phyloP scores from a whole-genome alignment of 805 yeast genomes.

The Candida palmyrensis region DNA sequence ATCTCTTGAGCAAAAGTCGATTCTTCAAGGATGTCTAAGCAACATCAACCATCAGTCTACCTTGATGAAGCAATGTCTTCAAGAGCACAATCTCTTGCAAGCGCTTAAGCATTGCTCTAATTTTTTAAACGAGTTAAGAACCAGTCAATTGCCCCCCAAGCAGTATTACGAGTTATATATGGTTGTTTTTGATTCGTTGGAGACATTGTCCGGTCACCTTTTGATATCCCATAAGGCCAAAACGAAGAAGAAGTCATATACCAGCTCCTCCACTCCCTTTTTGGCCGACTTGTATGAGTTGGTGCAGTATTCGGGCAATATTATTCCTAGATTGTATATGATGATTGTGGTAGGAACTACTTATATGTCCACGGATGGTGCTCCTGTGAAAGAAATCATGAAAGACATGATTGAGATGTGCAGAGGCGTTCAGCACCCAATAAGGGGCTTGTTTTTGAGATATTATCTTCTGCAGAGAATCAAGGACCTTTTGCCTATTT shows the following conservation, averaged over 20 bases:
- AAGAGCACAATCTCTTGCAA: slow-evolving; percentile 65
- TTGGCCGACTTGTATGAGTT: slow-evolving; percentile 88
- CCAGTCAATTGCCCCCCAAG: slow-evolving; percentile 73
- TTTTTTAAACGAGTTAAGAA: slow-evolving; percentile 75
- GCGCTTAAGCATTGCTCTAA: slow-evolving; percentile 85
- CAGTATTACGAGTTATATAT: slow-evolving; percentile 91
- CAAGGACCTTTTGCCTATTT: slow-evolving; percentile 55
- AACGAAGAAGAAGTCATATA: slow-evolving; percentile 40
- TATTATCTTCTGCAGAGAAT: slow-evolving; percentile 85
- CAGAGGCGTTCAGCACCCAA: slow-evolving; percentile 93
- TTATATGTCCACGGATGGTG: slow-evolving; percentile 69
- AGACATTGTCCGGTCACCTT: slow-evolving; percentile 58
- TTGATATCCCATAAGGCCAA: slow-evolving; percentile 62
- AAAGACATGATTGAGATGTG: slow-evolving; percentile 98
- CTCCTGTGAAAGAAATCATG: slow-evolving; percentile 81
- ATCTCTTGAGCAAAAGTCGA: slow-evolving; percentile 12
- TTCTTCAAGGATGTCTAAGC: slow-evolving; percentile 22
- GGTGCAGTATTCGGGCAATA: slow-evolving; percentile 93
- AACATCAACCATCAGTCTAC: slow-evolving; percentile 64
- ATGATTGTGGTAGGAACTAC: slow-evolving; percentile 95
- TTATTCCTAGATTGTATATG: slow-evolving; percentile 84
- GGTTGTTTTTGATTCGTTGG: slow-evolving; percentile 76
- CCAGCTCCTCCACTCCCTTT: slow-evolving; percentile 25
- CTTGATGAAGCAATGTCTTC: slow-evolving; percentile 73
- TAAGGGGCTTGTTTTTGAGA: slow-evolving; percentile 83